phyloP scores from a whole-genome alignment of 805 yeast genomes.

The Nakazawaea wyomingensis region DNA sequence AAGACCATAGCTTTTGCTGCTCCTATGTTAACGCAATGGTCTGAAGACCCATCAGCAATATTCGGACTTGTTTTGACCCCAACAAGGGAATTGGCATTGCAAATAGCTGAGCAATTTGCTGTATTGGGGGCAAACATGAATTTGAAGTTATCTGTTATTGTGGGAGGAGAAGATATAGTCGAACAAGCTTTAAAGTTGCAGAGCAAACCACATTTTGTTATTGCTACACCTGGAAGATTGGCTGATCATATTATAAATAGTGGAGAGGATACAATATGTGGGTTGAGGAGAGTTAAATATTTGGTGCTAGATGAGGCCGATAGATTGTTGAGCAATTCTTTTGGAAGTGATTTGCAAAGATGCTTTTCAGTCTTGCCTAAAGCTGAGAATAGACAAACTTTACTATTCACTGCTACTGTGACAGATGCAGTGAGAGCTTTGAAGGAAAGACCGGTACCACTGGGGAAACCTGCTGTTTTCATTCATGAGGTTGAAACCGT shows the following conservation, averaged over 20 bases:
- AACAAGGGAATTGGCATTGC: slow-evolving; percentile 89
- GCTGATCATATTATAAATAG: slow-evolving; percentile 87
- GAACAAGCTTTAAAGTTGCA: slow-evolving; percentile 79
- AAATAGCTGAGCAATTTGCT: slow-evolving; percentile 93
- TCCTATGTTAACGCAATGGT: slow-evolving; percentile 95
- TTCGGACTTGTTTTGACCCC: slow-evolving; percentile 90
- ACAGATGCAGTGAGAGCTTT: slow-evolving; percentile 86
- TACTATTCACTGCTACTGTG: slow-evolving; percentile 91
- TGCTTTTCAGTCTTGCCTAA: slow-evolving; percentile 73
- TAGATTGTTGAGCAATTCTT: slow-evolving; percentile 76
- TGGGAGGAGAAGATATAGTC: slow-evolving; percentile 95
- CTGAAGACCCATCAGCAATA: slow-evolving; percentile 90
- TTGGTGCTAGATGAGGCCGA: slow-evolving; percentile 96
- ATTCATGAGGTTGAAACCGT: slow-evolving; percentile 71
- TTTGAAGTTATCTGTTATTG: slow-evolving; percentile 73
- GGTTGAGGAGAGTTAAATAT: slow-evolving; percentile 71
- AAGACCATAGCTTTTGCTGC: slow-evolving; percentile 96
- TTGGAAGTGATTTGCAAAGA: slow-evolving; percentile 69
- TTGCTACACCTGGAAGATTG: slow-evolving; percentile 95
- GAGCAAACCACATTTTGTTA: slow-evolving; percentile 84
- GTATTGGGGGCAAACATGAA: slow-evolving; percentile 91
- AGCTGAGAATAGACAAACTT: slow-evolving; percentile 72
- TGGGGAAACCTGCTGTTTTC: slow-evolving; percentile 54
- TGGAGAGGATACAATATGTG: slow-evolving; percentile 82
- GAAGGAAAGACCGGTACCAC: slow-evolving; percentile 55